These are phyloP conservation scores for Chrysochromulina parva DNA, from an alignment of 78 protist species.

Conservation along the genomic window DNA sequence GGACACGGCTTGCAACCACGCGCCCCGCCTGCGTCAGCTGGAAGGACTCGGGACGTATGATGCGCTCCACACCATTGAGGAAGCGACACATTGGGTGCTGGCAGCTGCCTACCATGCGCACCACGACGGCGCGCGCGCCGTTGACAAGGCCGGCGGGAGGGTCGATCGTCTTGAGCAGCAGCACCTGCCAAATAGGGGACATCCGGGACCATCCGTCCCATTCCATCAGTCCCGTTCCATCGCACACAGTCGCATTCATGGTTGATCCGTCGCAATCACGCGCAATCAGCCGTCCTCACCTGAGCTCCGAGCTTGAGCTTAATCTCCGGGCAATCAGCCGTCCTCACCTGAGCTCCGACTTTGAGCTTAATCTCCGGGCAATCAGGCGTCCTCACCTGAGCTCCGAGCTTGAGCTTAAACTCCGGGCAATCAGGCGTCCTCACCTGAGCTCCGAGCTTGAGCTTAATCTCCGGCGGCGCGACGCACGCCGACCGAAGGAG, in stretches of 20 bases:
- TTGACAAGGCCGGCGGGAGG: conserved; percentile 15
- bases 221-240: no score
- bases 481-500: neutral
- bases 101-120: neutral
- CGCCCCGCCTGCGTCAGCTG: neutral
- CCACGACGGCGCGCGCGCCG: conserved; percentile 38
- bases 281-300: no score
- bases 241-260: no score
- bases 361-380: no score
- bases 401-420: neutral
- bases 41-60: neutral
- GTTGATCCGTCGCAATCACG: no score
- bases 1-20: neutral
- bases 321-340: no score
- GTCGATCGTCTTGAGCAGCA: conserved; percentile 36
- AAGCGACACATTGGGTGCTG: neutral
- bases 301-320: no score
- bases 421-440: no score
- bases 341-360: no score
- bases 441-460: neutral
- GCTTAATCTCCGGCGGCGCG: neutral
- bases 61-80: neutral
- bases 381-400: no score
- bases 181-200: neutral
- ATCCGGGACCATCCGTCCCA: no score